phyloP scores from a whole-genome alignment of 2,329 filamentous ascomycete genomes.

The Cercospora sesami region DNA sequence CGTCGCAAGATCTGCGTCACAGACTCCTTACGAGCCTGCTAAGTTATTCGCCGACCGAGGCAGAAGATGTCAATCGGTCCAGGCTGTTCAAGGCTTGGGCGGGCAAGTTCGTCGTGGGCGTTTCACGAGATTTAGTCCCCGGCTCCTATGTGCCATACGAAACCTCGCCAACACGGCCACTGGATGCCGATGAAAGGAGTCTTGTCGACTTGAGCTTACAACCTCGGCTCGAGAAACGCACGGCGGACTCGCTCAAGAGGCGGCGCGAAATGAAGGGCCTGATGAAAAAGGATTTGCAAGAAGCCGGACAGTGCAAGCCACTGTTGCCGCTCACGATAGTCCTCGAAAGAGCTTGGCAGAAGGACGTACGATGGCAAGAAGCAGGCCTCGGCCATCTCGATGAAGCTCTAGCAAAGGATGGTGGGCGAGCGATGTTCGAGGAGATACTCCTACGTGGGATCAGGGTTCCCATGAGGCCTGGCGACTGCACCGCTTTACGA shows the following conservation, averaged over 20 bases:
- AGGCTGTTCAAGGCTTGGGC: conserved; percentile 26
- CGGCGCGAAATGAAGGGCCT: background rate
- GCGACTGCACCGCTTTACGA: conserved; percentile 17
- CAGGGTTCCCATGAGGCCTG: conserved; percentile 28
- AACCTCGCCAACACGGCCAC: background rate
- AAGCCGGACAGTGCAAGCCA: conserved; percentile 19
- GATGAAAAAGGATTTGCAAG: background rate
- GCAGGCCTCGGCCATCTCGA: conserved; percentile 15
- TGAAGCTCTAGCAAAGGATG: background rate
- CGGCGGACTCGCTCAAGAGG: background rate
- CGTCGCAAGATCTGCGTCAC: conserved; percentile 16
- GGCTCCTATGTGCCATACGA: background rate
- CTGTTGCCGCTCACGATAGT: conserved; percentile 21
- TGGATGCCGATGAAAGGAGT: background rate
- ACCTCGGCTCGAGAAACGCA: background rate
- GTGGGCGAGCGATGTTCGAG: conserved; percentile 17
- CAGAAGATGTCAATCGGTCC: background rate
- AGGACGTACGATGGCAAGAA: conserved; percentile 30
- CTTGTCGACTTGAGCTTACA: conserved; percentile 3
- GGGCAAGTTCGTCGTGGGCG: conserved; percentile 33
- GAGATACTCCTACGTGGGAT: conserved; percentile 30
- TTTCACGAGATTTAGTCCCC: conserved; percentile 3
- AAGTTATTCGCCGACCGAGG: conserved; percentile 2
- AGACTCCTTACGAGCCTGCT: conserved; percentile 22
- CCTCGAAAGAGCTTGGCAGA: conserved; percentile 27